Base-by-base conservation (phyloP, 805 yeast genomes). In the Danielia oregonensis region DNA sequence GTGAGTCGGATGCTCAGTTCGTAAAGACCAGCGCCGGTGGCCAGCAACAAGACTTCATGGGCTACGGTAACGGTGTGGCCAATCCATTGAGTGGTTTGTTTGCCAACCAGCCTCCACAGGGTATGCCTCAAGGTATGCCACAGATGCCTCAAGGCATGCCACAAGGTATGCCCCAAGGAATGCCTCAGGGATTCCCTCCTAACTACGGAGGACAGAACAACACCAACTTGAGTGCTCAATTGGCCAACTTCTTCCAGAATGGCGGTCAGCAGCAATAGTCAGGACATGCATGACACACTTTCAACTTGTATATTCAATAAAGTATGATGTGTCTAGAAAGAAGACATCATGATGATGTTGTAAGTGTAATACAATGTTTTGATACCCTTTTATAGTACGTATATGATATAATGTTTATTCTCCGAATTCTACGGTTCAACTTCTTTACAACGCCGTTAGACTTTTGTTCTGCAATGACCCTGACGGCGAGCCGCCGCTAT, bases 11-110 rank as follows among this genome's bases (percentile, higher is more conserved):
- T 40, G 71, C 65, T 26, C 61, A 59, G 24, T 62, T 55, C 36
- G 69, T 55, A 34, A 63, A 57, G 51, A 56, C 68, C 12, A 52
- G 63, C 5, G 52, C 58, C 32, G 61, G 54, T 40, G 71, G 67
- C 22, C 55, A 60, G 12, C 65, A 52, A 39, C 68, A 63, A 7
- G 68, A 61, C 30, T 63, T 59, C 42, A 51, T 54, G 39, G 51
- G 60, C 3, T 58, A 52, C 35, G 53, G 51, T 14, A 65, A 61
- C 34, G 57, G 64, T 14, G 44, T 57, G 1, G 54, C 57, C 12
- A 72, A 72, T 44, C 78, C 77, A 33, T 68, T 74, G 49, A 65
- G 68, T 29, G 72, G 72, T n/a, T 61, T 72, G 43, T 72, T 72
- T 45, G 55, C 54, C 46, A 39, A 43, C 35, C 13, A 17, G 9